Evolutionary conservation across 2,329 filamentous ascomycete genomes (phyloP).

Genomic region (Lecanicillium sp.): DNA sequence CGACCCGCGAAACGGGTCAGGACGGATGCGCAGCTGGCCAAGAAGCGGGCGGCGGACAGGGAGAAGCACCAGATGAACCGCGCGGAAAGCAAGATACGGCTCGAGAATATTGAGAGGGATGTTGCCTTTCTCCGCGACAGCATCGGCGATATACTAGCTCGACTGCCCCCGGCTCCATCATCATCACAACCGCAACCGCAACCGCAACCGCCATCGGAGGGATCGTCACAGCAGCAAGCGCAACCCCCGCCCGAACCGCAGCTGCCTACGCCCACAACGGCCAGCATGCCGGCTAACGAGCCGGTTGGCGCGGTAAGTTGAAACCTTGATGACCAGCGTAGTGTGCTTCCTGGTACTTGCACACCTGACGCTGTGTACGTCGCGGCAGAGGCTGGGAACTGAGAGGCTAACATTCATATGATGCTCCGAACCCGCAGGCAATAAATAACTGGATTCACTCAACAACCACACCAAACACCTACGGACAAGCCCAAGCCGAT

Average conservation of each 20-base stretch:
- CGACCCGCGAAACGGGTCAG: too few relatives aligned
- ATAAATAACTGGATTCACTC: too few relatives aligned
- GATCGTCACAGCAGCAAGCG: too few relatives aligned
- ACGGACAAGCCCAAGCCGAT: too few relatives aligned
- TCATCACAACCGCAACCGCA: slow-evolving; percentile 6
- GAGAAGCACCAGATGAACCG: slow-evolving; percentile 19
- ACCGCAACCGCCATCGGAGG: slow-evolving; percentile 10
- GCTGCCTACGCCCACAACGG: too few relatives aligned
- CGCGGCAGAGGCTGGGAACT: too few relatives aligned
- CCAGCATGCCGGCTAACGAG: slow-evolving; percentile 9
- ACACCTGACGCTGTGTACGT: too few relatives aligned
- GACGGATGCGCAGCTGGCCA: slow-evolving; percentile 17
- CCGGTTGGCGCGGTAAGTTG: not conserved
- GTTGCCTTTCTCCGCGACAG: slow-evolving; percentile 15
- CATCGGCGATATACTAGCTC: slow-evolving; percentile 12
- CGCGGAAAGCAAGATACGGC: slow-evolving; percentile 16
- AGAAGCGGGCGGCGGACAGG: slow-evolving; percentile 17
- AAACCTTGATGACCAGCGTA: not conserved
- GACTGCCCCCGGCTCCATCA: slow-evolving; percentile 2
- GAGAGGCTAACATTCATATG: too few relatives aligned
- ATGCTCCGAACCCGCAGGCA: too few relatives aligned
- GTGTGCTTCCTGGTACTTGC: too few relatives aligned
- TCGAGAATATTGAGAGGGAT: slow-evolving; percentile 19
- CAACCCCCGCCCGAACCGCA: too few relatives aligned
- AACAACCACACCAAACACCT: too few relatives aligned